Conservation (phyloP, 331 rosid genomes). For the Telfairia occidentalis region DNA sequence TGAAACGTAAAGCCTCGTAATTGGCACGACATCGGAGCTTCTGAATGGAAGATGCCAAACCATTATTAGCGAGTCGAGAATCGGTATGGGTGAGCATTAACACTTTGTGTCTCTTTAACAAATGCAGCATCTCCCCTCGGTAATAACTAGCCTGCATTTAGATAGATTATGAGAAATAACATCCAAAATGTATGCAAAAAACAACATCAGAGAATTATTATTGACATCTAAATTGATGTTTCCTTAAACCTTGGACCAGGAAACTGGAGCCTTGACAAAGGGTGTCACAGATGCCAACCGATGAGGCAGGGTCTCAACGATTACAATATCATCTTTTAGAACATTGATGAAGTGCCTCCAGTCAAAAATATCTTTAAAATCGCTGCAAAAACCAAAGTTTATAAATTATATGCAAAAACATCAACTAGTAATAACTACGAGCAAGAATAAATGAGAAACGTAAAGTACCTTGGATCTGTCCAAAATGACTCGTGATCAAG, state of each 20-base stretch:
- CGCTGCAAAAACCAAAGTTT: constrained; percentile 34
- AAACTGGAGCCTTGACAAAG: constrained; percentile 71
- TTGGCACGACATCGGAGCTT: constrained; percentile 84
- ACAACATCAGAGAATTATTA: neutral
- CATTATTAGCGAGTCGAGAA: constrained; percentile 84
- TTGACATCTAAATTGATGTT: neutral
- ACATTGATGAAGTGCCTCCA: constrained; percentile 82
- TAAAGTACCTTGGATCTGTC: constrained; percentile 87
- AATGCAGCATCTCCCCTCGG: constrained; percentile 59
- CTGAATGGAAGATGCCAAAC: constrained; percentile 71
- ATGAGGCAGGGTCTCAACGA: constrained; percentile 71
- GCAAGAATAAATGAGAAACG: neutral
- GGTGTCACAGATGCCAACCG: constrained; percentile 40
- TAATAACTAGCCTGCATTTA: constrained; percentile 81
- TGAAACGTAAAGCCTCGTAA: constrained; percentile 66
- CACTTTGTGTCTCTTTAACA: constrained; percentile 59
- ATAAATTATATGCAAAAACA: neutral
- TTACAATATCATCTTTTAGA: constrained; percentile 56
- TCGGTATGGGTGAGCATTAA: constrained; percentile 71
- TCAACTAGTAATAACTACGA: neutral
- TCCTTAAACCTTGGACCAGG: constrained; percentile 84
- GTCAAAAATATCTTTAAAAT: constrained; percentile 90
- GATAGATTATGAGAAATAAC: constrained; percentile 22
- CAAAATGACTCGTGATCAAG: constrained; percentile 91
- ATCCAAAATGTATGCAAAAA: neutral